phyloP scores from a whole-genome alignment of 352 stramenopile genomes.

The Pythium phragmitis region DNA sequence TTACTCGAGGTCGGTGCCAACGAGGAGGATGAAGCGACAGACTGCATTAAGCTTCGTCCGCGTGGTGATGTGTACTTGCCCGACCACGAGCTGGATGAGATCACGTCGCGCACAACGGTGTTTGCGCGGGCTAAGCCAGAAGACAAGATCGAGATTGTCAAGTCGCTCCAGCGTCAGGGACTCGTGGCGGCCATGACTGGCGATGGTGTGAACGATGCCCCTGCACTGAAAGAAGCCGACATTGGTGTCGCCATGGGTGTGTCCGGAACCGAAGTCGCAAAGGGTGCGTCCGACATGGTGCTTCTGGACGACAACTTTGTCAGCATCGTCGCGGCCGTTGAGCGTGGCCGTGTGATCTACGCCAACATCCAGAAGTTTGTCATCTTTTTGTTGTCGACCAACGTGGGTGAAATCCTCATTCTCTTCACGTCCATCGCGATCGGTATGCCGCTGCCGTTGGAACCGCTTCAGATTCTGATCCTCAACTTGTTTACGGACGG shows the following conservation, averaged over 20 bases:
- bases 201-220: slow-evolving; percentile 93
- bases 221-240: slow-evolving; percentile 92
- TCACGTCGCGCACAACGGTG: slow-evolving; percentile 77
- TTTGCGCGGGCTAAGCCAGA: slow-evolving; percentile 95
- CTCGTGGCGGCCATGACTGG: slow-evolving; percentile 89
- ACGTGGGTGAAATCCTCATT: slow-evolving; percentile 94
- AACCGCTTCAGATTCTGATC: slow-evolving; percentile 97
- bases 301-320: slow-evolving; percentile 98
- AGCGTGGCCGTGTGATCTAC: slow-evolving; percentile 95
- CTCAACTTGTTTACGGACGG: slow-evolving; percentile 98
- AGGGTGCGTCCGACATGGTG: slow-evolving; percentile 98
- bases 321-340: slow-evolving; percentile 98
- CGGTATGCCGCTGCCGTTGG: slow-evolving; percentile 83
- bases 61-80: slow-evolving; percentile 54
- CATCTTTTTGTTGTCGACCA: slow-evolving; percentile 97
- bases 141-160: slow-evolving; percentile 97
- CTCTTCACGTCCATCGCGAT: slow-evolving; percentile 64
- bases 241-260: slow-evolving; percentile 98
- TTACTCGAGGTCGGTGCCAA: slow-evolving; percentile 82
- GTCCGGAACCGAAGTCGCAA: slow-evolving; percentile 96
- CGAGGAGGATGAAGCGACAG: slow-evolving; percentile 53
- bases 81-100: slow-evolving; percentile 84
- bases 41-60: slow-evolving; percentile 67
- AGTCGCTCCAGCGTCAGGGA: slow-evolving; percentile 89
- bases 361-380: slow-evolving; percentile 99